These are phyloP conservation scores for Drechslerella dactyloides DNA, from an alignment of 2,329 filamentous ascomycete species.

Conservation along the genomic window DNA sequence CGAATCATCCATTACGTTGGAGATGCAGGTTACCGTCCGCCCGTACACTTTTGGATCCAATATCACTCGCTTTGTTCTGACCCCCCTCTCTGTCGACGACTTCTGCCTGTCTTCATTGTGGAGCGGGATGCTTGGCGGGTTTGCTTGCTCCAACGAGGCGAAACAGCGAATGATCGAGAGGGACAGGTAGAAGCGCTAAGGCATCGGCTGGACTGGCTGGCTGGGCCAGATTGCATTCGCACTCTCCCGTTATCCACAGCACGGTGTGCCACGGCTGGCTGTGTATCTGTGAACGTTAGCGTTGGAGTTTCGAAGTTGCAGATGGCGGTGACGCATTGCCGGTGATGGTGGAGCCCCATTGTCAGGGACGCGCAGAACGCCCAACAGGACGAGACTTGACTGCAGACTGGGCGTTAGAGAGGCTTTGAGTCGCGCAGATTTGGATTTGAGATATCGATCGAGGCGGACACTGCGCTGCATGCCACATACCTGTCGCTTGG, in stretches of 20 bases:
- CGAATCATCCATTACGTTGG: constrained; percentile 44
- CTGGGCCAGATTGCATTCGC: too few species aligned
- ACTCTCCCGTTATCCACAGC: too few species aligned
- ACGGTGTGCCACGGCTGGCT: too few species aligned
- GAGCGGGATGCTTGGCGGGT: background rate
- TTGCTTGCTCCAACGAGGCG: constrained; percentile 26
- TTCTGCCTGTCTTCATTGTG: too few species aligned
- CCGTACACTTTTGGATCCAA: too few species aligned
- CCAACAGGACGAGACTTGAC: too few species aligned
- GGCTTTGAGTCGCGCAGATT: background rate
- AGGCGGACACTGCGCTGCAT: background rate
- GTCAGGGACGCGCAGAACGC: constrained; percentile 4
- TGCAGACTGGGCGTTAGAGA: background rate
- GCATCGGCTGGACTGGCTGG: constrained; percentile 47
- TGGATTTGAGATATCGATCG: constrained; percentile 7
- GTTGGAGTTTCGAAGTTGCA: constrained; percentile 22
- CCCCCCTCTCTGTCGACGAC: too few species aligned
- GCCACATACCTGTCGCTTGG: too few species aligned
- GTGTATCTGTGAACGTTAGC: constrained; percentile 12
- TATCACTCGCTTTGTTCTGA: too few species aligned
- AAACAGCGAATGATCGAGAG: background rate
- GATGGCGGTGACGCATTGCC: constrained; percentile 47
- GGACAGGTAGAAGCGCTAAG: constrained; percentile 50
- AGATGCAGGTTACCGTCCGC: background rate
- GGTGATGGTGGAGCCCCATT: constrained; percentile 20